Base-by-base conservation (phyloP, 2,329 filamentous ascomycete species). In the Colletotrichum sidae region DNA sequence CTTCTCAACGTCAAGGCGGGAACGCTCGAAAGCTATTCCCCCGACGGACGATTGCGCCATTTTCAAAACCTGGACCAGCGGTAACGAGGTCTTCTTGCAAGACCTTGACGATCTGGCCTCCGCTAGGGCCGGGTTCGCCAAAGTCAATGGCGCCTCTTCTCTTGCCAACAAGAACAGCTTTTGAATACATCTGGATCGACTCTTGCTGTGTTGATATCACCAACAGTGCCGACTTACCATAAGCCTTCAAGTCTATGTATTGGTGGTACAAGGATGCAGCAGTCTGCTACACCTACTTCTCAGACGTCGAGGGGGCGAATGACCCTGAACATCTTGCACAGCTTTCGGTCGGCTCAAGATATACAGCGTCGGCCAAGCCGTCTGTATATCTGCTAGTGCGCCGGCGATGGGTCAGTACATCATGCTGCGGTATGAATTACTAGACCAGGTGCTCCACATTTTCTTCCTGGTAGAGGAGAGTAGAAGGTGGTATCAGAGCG, bases 51-150 rank as follows among this genome's bases (percentile, higher is more conserved):
- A 0, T 9, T 41, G 78, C 55, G 75, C 72, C 10, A 78, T 79
- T 33, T 70, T 80, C 1, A 78, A 76, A 2, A 77, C 78, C 50
- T 77, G 74, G 0, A 78, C 77, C 76, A 71, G 69, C 8, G 59
- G 69, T 1, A 72, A 73, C 1, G 75, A 79, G 53, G 69, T 77
- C 1, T 67, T 66, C 3, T 73, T 74, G 34, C 69, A 74, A n/a
- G 72, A 75, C 13, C 63, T 72, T 34, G 35, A 53, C 67, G 3
- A 35, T 5, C 33, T 52, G 15, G 39, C 9, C 25, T 7, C 54
- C 47, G 38, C 12, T 3, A 51, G 3, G 53, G n/a, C 63, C 17
- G 3, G 74, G 72, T 1, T 74, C n/a, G 55, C 34, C 6, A 76
- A 76, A 57, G 65, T 75, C 34, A 35, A 65, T 6, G 52, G 67